These are phyloP conservation scores for Mycena maculata DNA, from an alignment of 768 basidiomycete genomes.

Conservation along the genomic window DNA sequence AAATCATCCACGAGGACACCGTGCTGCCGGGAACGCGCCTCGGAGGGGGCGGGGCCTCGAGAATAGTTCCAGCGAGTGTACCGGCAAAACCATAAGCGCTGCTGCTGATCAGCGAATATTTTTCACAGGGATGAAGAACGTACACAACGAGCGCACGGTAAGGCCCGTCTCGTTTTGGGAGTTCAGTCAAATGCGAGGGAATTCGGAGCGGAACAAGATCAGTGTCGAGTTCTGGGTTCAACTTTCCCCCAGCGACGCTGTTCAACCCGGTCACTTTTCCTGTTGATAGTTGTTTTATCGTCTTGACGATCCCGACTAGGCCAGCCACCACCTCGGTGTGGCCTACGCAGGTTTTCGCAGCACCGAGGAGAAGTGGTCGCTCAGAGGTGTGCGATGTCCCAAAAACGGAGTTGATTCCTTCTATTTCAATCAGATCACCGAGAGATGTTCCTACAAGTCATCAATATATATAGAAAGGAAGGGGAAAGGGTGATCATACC, in stretches of 20 bases:
- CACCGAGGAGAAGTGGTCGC: constrained; percentile 47
- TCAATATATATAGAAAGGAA: background rate
- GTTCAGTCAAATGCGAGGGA: constrained; percentile 35
- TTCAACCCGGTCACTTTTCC: constrained; percentile 47
- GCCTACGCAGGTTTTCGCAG: constrained; percentile 48
- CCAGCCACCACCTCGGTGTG: constrained; percentile 50
- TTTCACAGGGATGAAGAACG: constrained; percentile 8
- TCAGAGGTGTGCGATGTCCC: constrained; percentile 43
- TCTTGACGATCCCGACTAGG: constrained; percentile 46
- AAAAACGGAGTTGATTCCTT: constrained; percentile 51
- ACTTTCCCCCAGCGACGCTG: constrained; percentile 43
- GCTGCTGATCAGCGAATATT: constrained; percentile 11
- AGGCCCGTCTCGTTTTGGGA: constrained; percentile 37
- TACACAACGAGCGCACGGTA: constrained; percentile 47
- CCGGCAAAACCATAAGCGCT: constrained; percentile 53
- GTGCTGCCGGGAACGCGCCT: too few species aligned
- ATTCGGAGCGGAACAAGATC: constrained; percentile 46
- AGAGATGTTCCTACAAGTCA: constrained; percentile 43
- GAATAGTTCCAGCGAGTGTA: constrained; percentile 47
- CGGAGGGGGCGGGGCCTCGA: constrained; percentile 41
- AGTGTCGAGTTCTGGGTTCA: constrained; percentile 49
- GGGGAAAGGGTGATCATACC: constrained; percentile 29
- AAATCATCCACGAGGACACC: constrained; percentile 38
- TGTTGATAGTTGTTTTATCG: constrained; percentile 42
- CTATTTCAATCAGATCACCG: constrained; percentile 51